Conservation (phyloP, 2,329 filamentous ascomycete species). For the Nemania diffusa region DNA sequence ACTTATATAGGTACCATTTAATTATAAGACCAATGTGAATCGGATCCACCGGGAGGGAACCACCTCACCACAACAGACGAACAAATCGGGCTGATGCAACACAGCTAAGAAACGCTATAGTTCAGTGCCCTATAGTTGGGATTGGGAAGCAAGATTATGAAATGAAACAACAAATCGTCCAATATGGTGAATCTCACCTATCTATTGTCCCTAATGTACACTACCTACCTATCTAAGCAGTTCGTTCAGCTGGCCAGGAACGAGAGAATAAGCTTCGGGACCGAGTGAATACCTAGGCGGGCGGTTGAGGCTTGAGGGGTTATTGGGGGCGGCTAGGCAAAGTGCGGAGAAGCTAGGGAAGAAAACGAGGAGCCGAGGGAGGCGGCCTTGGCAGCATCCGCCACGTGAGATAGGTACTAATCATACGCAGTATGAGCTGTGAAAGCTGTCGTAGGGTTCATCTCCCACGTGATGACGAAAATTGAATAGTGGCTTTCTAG, state of each 20-base stretch:
- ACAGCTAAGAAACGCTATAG: background rate
- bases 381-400: constrained; percentile 9
- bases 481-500: background rate
- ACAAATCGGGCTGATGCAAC: background rate
- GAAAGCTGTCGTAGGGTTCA: background rate
- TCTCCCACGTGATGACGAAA: background rate
- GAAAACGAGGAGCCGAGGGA: constrained; percentile 17
- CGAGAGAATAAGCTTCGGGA: background rate
- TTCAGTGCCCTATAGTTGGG: background rate
- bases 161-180: background rate
- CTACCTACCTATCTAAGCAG: background rate
- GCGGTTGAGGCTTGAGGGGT: background rate
- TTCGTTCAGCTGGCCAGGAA: background rate
- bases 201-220: background rate
- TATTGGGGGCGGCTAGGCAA: constrained; percentile 1
- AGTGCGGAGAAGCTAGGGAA: constrained; percentile 7
- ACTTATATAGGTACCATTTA: no score
- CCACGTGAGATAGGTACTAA: background rate
- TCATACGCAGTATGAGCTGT: background rate
- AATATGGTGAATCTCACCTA: background rate
- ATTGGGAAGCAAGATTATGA: background rate
- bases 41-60: background rate
- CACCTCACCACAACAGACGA: background rate
- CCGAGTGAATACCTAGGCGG: background rate
- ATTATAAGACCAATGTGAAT: background rate